These are phyloP conservation scores for Russula virescens DNA, from an alignment of 768 basidiomycete genomes.

Conservation along the genomic window DNA sequence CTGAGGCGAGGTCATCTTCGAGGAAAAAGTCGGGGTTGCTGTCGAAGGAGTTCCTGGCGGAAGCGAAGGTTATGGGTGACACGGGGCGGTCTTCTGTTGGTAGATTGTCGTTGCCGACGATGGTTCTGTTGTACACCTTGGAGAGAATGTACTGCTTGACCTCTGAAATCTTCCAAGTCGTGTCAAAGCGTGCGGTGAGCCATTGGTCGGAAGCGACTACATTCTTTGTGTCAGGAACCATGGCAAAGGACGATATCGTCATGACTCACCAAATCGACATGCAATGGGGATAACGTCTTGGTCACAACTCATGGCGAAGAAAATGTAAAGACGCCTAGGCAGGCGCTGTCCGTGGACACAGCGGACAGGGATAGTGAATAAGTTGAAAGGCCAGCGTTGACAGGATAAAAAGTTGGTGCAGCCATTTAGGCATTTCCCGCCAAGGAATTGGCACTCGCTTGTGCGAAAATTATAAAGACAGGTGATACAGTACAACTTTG, in stretches of 20 bases:
- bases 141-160: slow-evolving; percentile 59
- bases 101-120: slow-evolving; percentile 17
- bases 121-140: slow-evolving; percentile 41
- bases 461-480: not conserved
- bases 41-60: slow-evolving; percentile 28
- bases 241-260: not conserved
- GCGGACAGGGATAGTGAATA: too few relatives aligned
- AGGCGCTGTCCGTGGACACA: too few relatives aligned
- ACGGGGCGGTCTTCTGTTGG: slow-evolving; percentile 40
- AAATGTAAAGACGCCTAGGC: not conserved
- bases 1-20: slow-evolving; percentile 31
- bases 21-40: slow-evolving; percentile 29
- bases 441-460: not conserved
- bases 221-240: not conserved
- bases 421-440: not conserved
- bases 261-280: slow-evolving; percentile 55
- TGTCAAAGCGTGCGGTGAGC: slow-evolving; percentile 64
- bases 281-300: slow-evolving; percentile 38
- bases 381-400: too few relatives aligned
- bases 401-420: too few relatives aligned
- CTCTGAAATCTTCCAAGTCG: slow-evolving; percentile 53
- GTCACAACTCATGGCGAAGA: slow-evolving; percentile 5
- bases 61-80: slow-evolving; percentile 66
- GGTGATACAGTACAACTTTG: not conserved
- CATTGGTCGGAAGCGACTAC: slow-evolving; percentile 69